Percentiles rank a stretch among this genome's conserved stretches.
These are phyloP conservation scores for Fusarium albosuccineum DNA, from an alignment of 2,329 filamentous ascomycete species.

Conservation along the genomic window DNA sequence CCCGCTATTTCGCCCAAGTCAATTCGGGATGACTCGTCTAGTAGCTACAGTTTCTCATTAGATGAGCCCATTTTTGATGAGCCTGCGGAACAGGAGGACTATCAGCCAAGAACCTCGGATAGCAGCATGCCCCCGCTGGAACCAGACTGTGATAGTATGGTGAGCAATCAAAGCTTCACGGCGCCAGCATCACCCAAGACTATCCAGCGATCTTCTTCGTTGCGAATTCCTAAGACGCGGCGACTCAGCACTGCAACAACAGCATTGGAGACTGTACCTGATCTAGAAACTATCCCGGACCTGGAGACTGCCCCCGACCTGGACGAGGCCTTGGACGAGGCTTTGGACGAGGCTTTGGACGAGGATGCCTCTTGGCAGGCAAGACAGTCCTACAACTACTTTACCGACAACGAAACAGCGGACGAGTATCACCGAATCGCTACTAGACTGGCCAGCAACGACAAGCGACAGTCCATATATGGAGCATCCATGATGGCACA, in stretches of 20 bases:
- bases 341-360: slow-evolving; percentile 26
- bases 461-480: slow-evolving; percentile 39
- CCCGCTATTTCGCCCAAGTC: slow-evolving; percentile 35
- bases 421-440: slow-evolving; percentile 54
- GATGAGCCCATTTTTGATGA: slow-evolving; percentile 43
- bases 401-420: slow-evolving; percentile 49
- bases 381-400: slow-evolving; percentile 42
- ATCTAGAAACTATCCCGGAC: slow-evolving; percentile 6
- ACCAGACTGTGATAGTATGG: slow-evolving; percentile 41
- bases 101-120: slow-evolving; percentile 35
- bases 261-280: slow-evolving; percentile 23
- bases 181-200: slow-evolving; percentile 35
- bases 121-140: slow-evolving; percentile 44
- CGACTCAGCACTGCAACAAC: slow-evolving; percentile 26
- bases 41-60: slow-evolving; percentile 38
- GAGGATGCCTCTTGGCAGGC: slow-evolving; percentile 31
- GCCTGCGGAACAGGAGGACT: slow-evolving; percentile 18
- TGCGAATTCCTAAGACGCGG: slow-evolving; percentile 34
- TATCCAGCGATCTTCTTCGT: slow-evolving; percentile 23
- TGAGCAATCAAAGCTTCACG: slow-evolving; percentile 41
- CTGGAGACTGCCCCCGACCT: slow-evolving; percentile 20
- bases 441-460: slow-evolving; percentile 48
- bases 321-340: too few relatives aligned
- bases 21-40: slow-evolving; percentile 42
- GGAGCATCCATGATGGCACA: slow-evolving; percentile 20